Conservation (phyloP, 768 basidiomycete genomes). For the Candolleomyces eurysporus region DNA sequence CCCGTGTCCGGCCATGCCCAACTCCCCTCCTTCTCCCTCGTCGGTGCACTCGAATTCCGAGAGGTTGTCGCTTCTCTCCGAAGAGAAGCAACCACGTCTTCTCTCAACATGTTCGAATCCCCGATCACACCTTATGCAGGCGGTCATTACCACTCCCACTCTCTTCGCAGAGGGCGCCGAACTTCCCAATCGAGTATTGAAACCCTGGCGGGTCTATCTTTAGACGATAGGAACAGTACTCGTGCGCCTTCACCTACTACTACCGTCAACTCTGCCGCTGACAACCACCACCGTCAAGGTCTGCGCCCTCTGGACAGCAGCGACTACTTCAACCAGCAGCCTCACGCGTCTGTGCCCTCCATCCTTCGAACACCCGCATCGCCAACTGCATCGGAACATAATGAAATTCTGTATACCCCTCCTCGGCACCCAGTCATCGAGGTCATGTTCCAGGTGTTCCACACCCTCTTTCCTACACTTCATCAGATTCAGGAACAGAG, state of each 20-base stretch:
- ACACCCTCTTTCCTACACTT: conserved; percentile 84
- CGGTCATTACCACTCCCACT: conserved; percentile 63
- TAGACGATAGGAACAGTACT: conserved; percentile 1
- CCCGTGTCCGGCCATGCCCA: conserved; percentile 35
- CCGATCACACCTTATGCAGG: conserved; percentile 68
- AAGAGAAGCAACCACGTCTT: conserved; percentile 58
- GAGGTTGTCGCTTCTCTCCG: conserved; percentile 83
- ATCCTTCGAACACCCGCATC: conserved; percentile 60
- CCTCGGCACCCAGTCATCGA: conserved; percentile 38
- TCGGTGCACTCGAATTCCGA: conserved; percentile 95
- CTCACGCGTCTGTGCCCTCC: conserved; percentile 42
- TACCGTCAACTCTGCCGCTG: conserved; percentile 18
- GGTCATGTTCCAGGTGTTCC: conserved; percentile 40
- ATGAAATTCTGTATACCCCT: conserved; percentile 39
- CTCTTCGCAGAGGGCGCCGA: conserved; percentile 9
- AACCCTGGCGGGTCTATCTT: background rate
- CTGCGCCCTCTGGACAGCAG: conserved; percentile 9
- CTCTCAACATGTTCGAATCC: conserved; percentile 64
- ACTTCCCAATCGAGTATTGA: conserved; percentile 7
- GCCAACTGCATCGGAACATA: conserved; percentile 38
- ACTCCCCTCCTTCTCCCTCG: conserved; percentile 84
- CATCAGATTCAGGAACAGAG: conserved; percentile 72
- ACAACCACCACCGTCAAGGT: conserved; percentile 23
- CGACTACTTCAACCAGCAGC: conserved; percentile 13
- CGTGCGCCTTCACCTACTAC: conserved; percentile 10